Evolutionary conservation across 1,284 basidiomycete genomes (phyloP), one percentile per base, ranked within the genome.

Genomic region (Cyathus olla): DNA sequence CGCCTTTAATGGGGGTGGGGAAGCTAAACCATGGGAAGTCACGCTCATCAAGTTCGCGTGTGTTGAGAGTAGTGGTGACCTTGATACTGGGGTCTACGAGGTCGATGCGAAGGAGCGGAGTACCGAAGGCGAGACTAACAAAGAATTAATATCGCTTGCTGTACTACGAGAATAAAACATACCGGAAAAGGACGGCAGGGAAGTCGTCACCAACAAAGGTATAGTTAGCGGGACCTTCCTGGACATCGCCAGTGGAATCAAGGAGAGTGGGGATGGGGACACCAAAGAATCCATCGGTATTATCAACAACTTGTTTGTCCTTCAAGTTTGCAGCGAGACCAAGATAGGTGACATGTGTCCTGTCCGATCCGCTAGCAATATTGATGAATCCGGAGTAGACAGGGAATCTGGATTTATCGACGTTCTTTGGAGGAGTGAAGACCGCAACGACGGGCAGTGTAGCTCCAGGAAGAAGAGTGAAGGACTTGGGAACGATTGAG

Each of bases 331-430:
- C 85, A 13, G 76, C 82, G 11, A 85, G 69, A 5, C 86, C 86
- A 39, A 87, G 71, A 67, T 88, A 89, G 0, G 84, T 76, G 21
- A 86, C 85, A 56, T 87, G 85, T 51, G 79, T 74, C 17, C 64
- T 75, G 60, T 87, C 85, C 2, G 71, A 63, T 4, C 68, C 78
- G 60, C 77, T 83, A 15, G 76, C 72, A 55, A 87, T 76, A 60
- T 87, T 73, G 63, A 90, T 85, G 77, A 85, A 88, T 4, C 88
- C 89, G 46, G 86, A 87, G 77, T 83, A 90, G 52, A 90, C 80
- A 6, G 89, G 89, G 70, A 85, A 84, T 3, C 81, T 80, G 13
- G 78, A 72, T 0, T 80, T 66, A 61, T 88, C 82, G 31, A 85
- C 67, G 4, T 79, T 80, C 1, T 67, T 66, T 1, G 89, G 90